These are phyloP conservation scores for Diaporthe australafricana DNA, from an alignment of 2,329 filamentous ascomycete genomes.

Conservation along the genomic window DNA sequence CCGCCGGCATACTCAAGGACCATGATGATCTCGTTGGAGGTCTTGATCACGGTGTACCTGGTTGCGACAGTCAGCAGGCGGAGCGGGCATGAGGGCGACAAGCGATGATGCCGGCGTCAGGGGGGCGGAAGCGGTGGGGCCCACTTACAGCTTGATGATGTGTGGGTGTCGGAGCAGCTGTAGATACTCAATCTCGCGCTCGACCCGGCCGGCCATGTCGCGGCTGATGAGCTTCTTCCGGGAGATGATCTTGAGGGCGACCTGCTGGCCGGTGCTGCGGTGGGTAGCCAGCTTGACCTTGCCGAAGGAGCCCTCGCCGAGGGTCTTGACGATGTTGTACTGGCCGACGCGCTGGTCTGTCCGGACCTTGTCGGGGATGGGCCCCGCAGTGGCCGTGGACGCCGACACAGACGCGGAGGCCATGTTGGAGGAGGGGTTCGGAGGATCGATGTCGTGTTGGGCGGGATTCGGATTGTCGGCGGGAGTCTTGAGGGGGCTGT, in stretches of 20 bases:
- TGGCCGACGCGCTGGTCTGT: conserved; percentile 88
- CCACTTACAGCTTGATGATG: conserved; percentile 93
- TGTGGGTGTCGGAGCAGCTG: conserved; percentile 96
- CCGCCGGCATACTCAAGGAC: conserved; percentile 97
- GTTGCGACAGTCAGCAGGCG: conserved; percentile 1
- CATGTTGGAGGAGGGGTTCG: conserved; percentile 49
- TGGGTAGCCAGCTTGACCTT: conserved; percentile 98
- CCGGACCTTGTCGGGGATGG: conserved; percentile 61
- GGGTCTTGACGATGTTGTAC: conserved; percentile 89
- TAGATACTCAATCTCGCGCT: conserved; percentile 97
- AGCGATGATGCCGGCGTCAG: neutral
- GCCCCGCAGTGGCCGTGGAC: conserved; percentile 30
- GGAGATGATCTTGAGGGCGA: conserved; percentile 97
- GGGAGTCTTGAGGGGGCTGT: conserved; percentile 42
- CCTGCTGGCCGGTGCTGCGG: conserved; percentile 91
- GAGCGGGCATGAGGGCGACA: neutral
- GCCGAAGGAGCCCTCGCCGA: conserved; percentile 97
- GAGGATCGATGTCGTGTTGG: conserved; percentile 41
- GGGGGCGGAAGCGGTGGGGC: neutral
- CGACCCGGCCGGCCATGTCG: conserved; percentile 97
- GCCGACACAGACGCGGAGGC: conserved; percentile 44
- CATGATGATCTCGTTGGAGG: conserved; percentile 96
- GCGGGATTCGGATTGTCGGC: conserved; percentile 45
- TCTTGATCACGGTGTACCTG: conserved; percentile 97
- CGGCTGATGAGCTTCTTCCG: conserved; percentile 95